Evolutionary conservation across 176 grass and related monocot species (phyloP).

Genomic region (Olyra latifolia): DNA sequence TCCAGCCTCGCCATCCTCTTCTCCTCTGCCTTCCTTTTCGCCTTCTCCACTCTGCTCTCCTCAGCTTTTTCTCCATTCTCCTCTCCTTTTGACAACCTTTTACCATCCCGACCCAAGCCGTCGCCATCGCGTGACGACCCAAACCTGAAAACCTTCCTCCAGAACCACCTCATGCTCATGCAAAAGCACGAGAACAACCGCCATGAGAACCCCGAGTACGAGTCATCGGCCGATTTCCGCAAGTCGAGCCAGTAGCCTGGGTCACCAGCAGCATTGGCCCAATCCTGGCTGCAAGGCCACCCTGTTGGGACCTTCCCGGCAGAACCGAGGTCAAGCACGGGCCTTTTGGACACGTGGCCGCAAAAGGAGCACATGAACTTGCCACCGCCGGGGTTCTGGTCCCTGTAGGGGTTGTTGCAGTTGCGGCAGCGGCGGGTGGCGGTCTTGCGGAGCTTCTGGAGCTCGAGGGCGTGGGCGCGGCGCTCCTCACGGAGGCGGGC

Average conservation of each 20-base stretch:
- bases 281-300: conserved; percentile 81
- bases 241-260: conserved; percentile 52
- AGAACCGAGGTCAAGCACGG: conserved; percentile 63
- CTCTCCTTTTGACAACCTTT: conserved; percentile 50
- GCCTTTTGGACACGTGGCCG: conserved; percentile 84
- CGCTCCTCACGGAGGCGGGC: conserved; percentile 77
- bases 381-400: conserved; percentile 87
- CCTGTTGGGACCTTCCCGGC: conserved; percentile 34
- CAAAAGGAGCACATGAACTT: conserved; percentile 97
- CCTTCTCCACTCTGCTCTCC: conserved; percentile 74
- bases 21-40: conserved; percentile 87
- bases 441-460: conserved; percentile 85
- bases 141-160: conserved; percentile 64
- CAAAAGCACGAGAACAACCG: conserved; percentile 41
- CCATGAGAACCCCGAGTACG: conserved; percentile 49
- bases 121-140: conserved; percentile 36
- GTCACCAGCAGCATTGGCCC: conserved; percentile 36
- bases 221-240: conserved; percentile 42
- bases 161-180: conserved; percentile 47
- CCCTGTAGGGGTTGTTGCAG: conserved; percentile 81
- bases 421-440: conserved; percentile 89
- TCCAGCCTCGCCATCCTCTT: conserved; percentile 80
- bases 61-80: conserved; percentile 63
- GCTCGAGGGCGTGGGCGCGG: conserved; percentile 65
- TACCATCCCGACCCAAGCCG: conserved; percentile 37